Evolutionary conservation across 805 yeast species (phyloP).

Genomic region (Cyberlindnera euphorbiiphila): DNA sequence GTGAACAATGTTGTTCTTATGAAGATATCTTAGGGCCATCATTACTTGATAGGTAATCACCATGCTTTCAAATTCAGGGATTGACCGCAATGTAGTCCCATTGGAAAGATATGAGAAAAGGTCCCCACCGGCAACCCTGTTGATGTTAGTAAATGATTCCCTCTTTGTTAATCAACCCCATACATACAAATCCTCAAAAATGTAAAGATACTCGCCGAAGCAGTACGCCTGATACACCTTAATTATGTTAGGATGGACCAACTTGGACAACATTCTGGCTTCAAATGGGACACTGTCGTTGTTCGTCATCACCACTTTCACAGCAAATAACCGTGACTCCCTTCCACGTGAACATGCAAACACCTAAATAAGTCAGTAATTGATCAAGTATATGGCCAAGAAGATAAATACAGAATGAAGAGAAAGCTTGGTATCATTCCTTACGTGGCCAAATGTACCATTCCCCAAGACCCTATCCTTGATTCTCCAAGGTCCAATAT

Average conservation of each 20-base stretch:
- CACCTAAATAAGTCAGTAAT: constrained; percentile 20
- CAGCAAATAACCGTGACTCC: constrained; percentile 41
- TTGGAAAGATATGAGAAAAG: constrained; percentile 49
- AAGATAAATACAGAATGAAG: not conserved
- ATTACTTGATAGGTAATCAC: constrained; percentile 53
- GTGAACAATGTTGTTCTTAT: constrained; percentile 66
- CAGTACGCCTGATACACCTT: constrained; percentile 36
- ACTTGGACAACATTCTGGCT: constrained; percentile 36
- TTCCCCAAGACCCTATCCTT: constrained; percentile 41
- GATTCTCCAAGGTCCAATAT: constrained; percentile 39
- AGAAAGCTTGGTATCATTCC: constrained; percentile 6
- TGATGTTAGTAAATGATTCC: not conserved
- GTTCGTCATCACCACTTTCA: constrained; percentile 39
- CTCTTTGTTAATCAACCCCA: constrained; percentile 3
- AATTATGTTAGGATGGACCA: constrained; percentile 48
- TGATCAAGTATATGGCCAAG: not conserved
- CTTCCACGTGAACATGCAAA: constrained; percentile 31
- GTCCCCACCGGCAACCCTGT: constrained; percentile 51
- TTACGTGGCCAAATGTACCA: constrained; percentile 58
- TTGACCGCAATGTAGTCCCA: constrained; percentile 35
- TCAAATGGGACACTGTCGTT: constrained; percentile 35
- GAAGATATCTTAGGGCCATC: constrained; percentile 61
- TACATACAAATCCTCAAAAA: constrained; percentile 42
- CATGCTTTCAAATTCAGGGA: constrained; percentile 53
- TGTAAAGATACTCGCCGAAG: constrained; percentile 33